A percentile compares a stretch with the other conserved stretches of the same genome.
These are phyloP conservation scores for Eimeria acervulina DNA, from an alignment of 169 alveolate species.

Conservation along the genomic window DNA sequence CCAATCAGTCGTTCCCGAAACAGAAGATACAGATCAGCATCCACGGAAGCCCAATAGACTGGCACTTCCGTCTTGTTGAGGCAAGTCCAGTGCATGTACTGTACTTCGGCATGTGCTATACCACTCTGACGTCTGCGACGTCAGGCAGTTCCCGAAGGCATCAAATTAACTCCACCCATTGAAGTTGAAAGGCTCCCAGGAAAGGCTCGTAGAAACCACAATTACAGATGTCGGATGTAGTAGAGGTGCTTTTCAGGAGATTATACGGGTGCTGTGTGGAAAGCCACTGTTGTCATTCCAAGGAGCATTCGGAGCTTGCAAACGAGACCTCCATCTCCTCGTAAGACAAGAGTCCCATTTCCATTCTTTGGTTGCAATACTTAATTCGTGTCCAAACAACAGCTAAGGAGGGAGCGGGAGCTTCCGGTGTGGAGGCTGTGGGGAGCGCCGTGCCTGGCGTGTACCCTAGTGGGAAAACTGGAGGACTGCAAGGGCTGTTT, in stretches of 20 bases:
- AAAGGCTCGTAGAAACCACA: not conserved
- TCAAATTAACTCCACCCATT: constrained; percentile 43
- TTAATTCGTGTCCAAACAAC: not conserved
- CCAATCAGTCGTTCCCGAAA: not conserved
- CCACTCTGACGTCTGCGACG: not conserved
- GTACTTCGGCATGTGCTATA: not conserved
- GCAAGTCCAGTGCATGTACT: not conserved
- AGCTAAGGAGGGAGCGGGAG: not conserved
- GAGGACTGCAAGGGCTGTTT: not conserved
- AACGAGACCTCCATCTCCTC: not conserved
- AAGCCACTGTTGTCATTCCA: constrained; percentile 63
- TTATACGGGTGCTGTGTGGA: constrained; percentile 70
- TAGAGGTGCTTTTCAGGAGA: constrained; percentile 18
- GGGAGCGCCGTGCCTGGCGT: not conserved
- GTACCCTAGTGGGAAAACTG: not conserved
- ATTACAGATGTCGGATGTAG: not conserved
- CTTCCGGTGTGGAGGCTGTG: constrained; percentile 39
- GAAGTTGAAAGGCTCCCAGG: constrained; percentile 60
- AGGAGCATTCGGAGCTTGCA: not conserved
- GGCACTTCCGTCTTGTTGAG: constrained; percentile 72
- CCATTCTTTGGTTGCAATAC: not conserved
- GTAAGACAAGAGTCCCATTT: not conserved
- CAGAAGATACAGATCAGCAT: not conserved
- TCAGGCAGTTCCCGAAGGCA: constrained; percentile 58
- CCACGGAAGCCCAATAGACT: constrained; percentile 29